A percentile compares a stretch with the other conserved stretches of the same genome.
phyloP scores from a whole-genome alignment of 1,139 yeast genomes.

The Saccharomycopsis crataegensis region DNA sequence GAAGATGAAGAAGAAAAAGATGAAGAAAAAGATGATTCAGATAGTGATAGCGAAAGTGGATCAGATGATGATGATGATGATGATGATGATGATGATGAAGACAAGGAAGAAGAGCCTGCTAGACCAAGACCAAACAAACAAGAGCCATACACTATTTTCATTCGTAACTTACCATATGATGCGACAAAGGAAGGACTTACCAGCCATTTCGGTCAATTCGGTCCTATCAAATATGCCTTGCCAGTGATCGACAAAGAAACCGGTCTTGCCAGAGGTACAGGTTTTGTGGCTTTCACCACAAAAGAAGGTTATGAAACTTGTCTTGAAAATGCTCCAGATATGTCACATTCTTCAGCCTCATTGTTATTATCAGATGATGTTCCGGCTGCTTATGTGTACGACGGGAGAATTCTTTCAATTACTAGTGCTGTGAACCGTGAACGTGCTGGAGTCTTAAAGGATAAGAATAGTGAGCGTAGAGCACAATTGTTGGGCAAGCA shows the following conservation, averaged over 20 bases:
- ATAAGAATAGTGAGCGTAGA: conserved; percentile 66
- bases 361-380: conserved; percentile 88
- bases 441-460: conserved; percentile 72
- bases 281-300: conserved; percentile 77
- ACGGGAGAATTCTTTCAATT: conserved; percentile 82
- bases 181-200: conserved; percentile 73
- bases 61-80: conserved; percentile 29
- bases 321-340: conserved; percentile 66
- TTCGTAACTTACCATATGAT: conserved; percentile 91
- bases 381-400: conserved; percentile 79
- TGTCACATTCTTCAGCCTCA: conserved; percentile 55
- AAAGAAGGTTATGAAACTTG: conserved; percentile 62
- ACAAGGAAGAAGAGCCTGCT: conserved; percentile 30
- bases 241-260: conserved; percentile 86
- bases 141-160: conserved; percentile 68
- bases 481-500: conserved; percentile 74
- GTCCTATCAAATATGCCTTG: conserved; percentile 84
- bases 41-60: conserved; percentile 27
- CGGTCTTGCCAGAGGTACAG: conserved; percentile 88
- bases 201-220: conserved; percentile 77
- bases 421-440: conserved; percentile 82
- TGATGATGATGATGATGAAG: conserved; percentile 30
- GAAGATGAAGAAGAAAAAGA: conserved; percentile 25
- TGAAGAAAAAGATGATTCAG: conserved; percentile 25
- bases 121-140: conserved; percentile 48